phyloP scores from a whole-genome alignment of 805 yeast species.

The Hemisphaericaspora nanyangensis region DNA sequence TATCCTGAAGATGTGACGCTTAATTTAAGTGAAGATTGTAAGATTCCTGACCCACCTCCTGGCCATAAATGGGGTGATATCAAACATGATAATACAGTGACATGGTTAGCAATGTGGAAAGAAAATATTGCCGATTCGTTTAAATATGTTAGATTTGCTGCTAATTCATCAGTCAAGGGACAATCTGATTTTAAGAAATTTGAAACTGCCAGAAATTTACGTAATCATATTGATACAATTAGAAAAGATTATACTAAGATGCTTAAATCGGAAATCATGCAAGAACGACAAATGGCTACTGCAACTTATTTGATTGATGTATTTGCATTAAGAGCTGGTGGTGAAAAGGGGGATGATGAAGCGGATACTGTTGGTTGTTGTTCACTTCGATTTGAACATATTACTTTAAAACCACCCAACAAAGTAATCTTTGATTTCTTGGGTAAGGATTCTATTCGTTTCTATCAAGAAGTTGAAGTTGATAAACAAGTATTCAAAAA shows the following conservation, averaged over 20 bases:
- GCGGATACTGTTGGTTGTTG: conserved; percentile 99
- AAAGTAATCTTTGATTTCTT: conserved; percentile 85
- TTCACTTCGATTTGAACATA: conserved; percentile 86
- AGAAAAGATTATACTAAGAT: conserved; percentile 70
- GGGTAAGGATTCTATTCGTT: conserved; percentile 94
- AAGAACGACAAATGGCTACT: conserved; percentile 86
- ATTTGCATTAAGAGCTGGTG: conserved; percentile 95
- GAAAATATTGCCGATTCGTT: conserved; percentile 82
- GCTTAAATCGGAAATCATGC: conserved; percentile 73
- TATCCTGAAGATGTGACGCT: conserved; percentile 84
- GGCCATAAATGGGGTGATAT: conserved; percentile 93
- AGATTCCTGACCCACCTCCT: conserved; percentile 75
- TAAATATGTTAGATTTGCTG: conserved; percentile 89
- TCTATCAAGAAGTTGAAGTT: conserved; percentile 88
- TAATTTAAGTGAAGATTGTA: conserved; percentile 69
- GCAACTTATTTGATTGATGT: conserved; percentile 91
- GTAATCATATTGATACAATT: conserved; percentile 64
- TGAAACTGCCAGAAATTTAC: conserved; percentile 87
- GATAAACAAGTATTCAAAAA: conserved; percentile 90
- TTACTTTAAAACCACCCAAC: conserved; percentile 79
- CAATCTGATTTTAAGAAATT: conserved; percentile 87
- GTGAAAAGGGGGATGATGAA: conserved; percentile 94
- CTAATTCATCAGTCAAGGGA: conserved; percentile 86
- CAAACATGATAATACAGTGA: conserved; percentile 81
- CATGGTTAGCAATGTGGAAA: conserved; percentile 97